A percentile compares a stretch with the other conserved stretches of the same genome.
Conservation (phyloP, 495 filamentous ascomycete genomes). For the Pyrenula aspistea region DNA sequence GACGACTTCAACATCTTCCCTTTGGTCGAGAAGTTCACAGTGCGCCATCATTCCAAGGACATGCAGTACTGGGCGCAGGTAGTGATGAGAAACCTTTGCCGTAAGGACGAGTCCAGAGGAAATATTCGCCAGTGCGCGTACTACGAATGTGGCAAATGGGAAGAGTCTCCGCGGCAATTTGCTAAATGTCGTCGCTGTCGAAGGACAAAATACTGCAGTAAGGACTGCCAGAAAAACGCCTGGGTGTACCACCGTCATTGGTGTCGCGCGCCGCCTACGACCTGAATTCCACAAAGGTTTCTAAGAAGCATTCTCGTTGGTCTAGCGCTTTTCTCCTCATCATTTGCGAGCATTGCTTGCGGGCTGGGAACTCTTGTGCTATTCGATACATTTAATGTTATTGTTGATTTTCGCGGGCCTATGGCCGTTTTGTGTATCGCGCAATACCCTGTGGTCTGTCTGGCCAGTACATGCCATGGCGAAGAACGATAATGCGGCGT, state of each 20-base stretch:
- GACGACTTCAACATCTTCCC: conserved; percentile 98
- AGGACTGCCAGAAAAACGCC: conserved; percentile 97
- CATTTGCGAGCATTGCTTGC: not conserved
- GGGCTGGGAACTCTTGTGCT: not conserved
- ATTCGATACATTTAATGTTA: not conserved
- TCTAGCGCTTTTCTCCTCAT: not conserved
- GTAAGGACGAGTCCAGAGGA: conserved; percentile 88
- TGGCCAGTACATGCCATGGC: not conserved
- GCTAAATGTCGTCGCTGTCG: conserved; percentile 95
- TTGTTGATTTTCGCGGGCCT: not conserved
- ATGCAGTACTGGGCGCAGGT: conserved; percentile 99
- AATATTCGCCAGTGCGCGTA: conserved; percentile 95
- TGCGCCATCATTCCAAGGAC: conserved; percentile 82
- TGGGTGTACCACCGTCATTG: conserved; percentile 98
- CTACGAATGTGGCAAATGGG: conserved; percentile 97
- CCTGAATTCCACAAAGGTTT: not conserved
- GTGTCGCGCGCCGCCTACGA: conserved; percentile 37
- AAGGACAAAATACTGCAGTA: conserved; percentile 98
- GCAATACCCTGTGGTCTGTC: not conserved
- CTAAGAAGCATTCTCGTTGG: not conserved
- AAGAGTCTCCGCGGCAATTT: conserved; percentile 89
- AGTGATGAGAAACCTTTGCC: conserved; percentile 96
- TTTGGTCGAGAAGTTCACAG: conserved; percentile 94
- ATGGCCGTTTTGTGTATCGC: not conserved
- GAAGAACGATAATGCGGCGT: not conserved